phyloP scores from a whole-genome alignment of 2,329 filamentous ascomycete genomes.

The Alternaria triticimaculans region DNA sequence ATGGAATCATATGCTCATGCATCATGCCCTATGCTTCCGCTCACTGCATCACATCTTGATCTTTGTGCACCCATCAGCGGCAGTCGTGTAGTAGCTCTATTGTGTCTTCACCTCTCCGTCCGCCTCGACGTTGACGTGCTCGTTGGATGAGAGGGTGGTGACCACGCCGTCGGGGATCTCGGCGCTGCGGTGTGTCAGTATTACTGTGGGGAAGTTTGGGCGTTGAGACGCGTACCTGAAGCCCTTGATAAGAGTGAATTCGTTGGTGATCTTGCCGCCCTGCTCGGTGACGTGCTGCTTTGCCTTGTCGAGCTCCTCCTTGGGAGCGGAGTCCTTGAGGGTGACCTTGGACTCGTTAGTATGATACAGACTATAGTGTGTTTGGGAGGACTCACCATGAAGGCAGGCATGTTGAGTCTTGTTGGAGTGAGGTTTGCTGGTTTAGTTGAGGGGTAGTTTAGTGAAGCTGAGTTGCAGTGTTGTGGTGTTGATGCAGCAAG shows the following conservation, averaged over 20 bases:
- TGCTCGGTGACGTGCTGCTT: constrained; percentile 77
- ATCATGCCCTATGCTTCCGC: background rate
- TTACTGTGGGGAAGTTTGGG: constrained; percentile 4
- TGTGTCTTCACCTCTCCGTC: constrained; percentile 76
- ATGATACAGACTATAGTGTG: background rate
- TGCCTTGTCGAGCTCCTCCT: constrained; percentile 74
- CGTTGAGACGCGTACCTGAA: constrained; percentile 74
- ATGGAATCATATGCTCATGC: constrained; percentile 4
- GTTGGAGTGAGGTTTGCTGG: background rate
- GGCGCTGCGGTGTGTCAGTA: constrained; percentile 62
- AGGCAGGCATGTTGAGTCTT: constrained; percentile 23
- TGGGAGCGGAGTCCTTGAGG: constrained; percentile 72
- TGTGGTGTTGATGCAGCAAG: constrained; percentile 15
- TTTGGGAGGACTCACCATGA: constrained; percentile 17
- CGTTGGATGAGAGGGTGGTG: constrained; percentile 68
- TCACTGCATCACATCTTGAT: constrained; percentile 5
- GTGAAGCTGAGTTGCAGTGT: background rate
- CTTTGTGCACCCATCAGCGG: constrained; percentile 8
- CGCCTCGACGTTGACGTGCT: constrained; percentile 79
- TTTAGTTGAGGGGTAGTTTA: background rate
- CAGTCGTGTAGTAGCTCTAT: constrained; percentile 54
- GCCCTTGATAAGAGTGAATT: constrained; percentile 87
- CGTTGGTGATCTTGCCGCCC: constrained; percentile 83
- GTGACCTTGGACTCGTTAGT: constrained; percentile 69
- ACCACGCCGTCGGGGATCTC: constrained; percentile 73